Base-by-base conservation (phyloP, 176 grass and related monocot genomes). In the Metroxylon sagu region DNA sequence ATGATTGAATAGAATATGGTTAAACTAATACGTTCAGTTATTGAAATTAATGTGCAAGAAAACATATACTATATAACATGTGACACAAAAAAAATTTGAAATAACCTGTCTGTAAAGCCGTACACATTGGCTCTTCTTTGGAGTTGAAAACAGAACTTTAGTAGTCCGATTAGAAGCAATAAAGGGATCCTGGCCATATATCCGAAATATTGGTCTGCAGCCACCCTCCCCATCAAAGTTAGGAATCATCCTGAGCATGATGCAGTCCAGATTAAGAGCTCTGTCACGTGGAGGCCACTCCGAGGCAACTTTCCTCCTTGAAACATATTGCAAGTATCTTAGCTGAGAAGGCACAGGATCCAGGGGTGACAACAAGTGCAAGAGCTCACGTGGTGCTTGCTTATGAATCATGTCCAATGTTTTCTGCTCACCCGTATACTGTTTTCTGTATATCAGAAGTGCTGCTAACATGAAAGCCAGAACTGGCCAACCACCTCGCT, bases 391-490 rank as follows among this genome's bases (percentile, higher is more conserved):
- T 29, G 92, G 60, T 0, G 86, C 82, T 80, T 96, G 92, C 52
- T 80, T 90, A 74, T 96, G 90, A 56, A 96, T 17, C 92, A 96
- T 96, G 29, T 90, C 92, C 56, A 96, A 66, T 18, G 78, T 90
- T 81, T 84, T 96, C 61, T 82, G 77, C 71, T 96, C 92, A 58
- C 83, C 87, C 1, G 74, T 82, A 71, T 90, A 87, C 67, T 87
- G 78, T 39, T 80, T 89, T 55, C 82, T 78, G 65, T 96, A 96
- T 59, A 96, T 73, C 57, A 96, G 61, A 65, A 90, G 83, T 59
- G 80, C 83, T 26, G 86, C 60, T 79, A 96, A 71, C 87, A 96
- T 86, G 78, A 96, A 96, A 71, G 83, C 86, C 61, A 96, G 68
- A 73, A 80, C 49, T 64, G 87, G 92, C 86, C 92, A 96, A 17